Base-by-base conservation (phyloP, 2,329 filamentous ascomycete species). In the Penicillium frequentans region DNA sequence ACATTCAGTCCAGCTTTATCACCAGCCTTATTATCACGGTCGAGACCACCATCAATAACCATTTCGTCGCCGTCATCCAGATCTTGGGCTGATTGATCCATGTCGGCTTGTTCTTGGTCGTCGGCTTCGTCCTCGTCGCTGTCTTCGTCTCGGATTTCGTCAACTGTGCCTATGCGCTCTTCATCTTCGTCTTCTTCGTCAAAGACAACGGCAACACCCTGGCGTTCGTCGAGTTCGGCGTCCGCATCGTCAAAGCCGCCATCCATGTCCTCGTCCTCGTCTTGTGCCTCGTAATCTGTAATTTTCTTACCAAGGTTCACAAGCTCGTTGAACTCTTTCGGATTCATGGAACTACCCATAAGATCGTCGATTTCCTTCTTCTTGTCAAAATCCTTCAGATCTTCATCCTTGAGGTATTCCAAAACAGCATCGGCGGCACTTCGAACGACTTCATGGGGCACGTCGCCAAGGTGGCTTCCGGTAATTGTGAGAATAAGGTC, bases 271-370 rank as follows among this genome's bases (percentile, higher is more conserved):
- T 96, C 93, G 61, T 98, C 93, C 31, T 97, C 95, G 63, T 98
- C 93, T 72, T 98, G 92, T 39, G 90, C 90, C 75, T 98, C 90
- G 75, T 98, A 99, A 74, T 99, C 95, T 49, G 95, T 99, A 62
- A 99, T 96, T 78, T 99, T 99, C 81, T 99, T 99, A 63, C 93
- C 91, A 44, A 99, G 80, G 71, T 97, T 99, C 54, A 98, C 88
- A 64, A 99, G 79, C 77, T 98, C 93, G 71, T 98, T 98, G 79
- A 98, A 99, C 73, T 96, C 89, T 72, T 97, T 96, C 1, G 91
- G 85, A 49, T 83, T 88, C 80, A 97, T 85, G 0, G 87, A 86
- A 35, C 84, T 84, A n/a, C 93, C 95, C 43, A 99, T 76, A 58
- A 98, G 86, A 63, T 98, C 95, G 68, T 99, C 95, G 44, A 98